phyloP scores from a whole-genome alignment of 352 stramenopile genomes.

The Achlya hypogyna region DNA sequence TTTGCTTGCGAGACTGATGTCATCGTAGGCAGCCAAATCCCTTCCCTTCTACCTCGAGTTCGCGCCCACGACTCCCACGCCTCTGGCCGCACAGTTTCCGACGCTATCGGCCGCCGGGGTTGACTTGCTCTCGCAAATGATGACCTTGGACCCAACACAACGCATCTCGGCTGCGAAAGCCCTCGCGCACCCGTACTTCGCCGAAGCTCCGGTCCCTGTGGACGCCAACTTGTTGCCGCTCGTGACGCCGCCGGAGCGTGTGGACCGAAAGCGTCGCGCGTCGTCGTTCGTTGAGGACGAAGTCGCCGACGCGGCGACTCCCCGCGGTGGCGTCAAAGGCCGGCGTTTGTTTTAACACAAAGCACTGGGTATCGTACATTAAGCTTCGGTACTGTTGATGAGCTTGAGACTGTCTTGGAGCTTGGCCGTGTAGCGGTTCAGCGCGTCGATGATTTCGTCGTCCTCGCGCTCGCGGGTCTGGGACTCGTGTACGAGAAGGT shows the following conservation, averaged over 20 bases:
- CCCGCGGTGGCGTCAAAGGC: conserved; percentile 4
- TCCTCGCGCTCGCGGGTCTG: conserved; percentile 85
- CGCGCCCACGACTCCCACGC: conserved; percentile 47
- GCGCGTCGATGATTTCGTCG: conserved; percentile 89
- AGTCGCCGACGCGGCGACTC: background rate
- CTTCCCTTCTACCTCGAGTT: conserved; percentile 73
- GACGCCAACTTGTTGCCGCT: conserved; percentile 11
- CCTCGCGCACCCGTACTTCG: conserved; percentile 56
- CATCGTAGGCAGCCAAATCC: conserved; percentile 26
- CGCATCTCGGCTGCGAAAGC: conserved; percentile 44
- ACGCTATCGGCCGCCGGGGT: conserved; percentile 41
- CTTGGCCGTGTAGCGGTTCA: conserved; percentile 91
- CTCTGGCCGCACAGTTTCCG: conserved; percentile 49
- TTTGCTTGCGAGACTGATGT: background rate
- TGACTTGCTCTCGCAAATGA: conserved; percentile 40
- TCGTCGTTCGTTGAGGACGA: conserved; percentile 14
- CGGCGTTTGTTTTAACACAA: conserved; percentile 10
- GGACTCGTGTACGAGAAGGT: conserved; percentile 55
- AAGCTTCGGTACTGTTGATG: conserved; percentile 78
- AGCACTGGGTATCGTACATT: too few relatives aligned
- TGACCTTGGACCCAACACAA: conserved; percentile 49
- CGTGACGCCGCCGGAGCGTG: conserved; percentile 14
- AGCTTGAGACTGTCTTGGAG: conserved; percentile 90
- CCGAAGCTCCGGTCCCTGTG: conserved; percentile 32
- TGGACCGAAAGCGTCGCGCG: conserved; percentile 8